phyloP scores from a whole-genome alignment of 1,284 basidiomycete genomes.

The Lentinula novae-zelandiae region DNA sequence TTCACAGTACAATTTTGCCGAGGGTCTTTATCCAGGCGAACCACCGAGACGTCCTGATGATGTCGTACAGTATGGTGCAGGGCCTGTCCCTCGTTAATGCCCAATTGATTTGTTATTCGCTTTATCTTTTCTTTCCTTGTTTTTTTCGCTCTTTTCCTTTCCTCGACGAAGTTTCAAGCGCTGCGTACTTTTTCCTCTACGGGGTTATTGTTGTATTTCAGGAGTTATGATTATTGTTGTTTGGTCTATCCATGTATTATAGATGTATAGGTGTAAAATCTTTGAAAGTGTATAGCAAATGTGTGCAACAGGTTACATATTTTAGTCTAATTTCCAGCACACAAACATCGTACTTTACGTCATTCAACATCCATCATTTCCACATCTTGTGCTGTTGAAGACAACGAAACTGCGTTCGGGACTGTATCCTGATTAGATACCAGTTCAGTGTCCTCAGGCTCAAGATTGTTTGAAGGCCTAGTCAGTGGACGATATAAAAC shows the following conservation, averaged over 20 bases:
- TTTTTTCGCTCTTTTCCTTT: conserved; percentile 4
- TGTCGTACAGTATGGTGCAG: conserved; percentile 43
- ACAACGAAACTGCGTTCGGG: neutral
- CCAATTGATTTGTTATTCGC: conserved; percentile 15
- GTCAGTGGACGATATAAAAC: conserved; percentile 52
- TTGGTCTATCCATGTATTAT: neutral
- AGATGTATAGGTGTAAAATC: conserved; percentile 11
- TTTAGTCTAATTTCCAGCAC: too few species aligned
- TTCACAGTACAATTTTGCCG: conserved; percentile 40
- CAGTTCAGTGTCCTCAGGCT: conserved; percentile 15
- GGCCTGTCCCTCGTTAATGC: conserved; percentile 27
- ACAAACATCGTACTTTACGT: neutral
- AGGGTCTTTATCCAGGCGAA: conserved; percentile 41
- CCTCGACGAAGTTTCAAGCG: too few species aligned
- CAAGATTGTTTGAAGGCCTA: conserved; percentile 20
- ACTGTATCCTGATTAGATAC: conserved; percentile 1
- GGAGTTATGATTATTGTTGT: conserved; percentile 7
- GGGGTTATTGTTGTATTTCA: neutral
- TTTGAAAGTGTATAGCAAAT: neutral
- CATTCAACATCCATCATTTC: conserved; percentile 62
- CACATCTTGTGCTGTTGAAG: conserved; percentile 25
- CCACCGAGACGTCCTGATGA: conserved; percentile 41
- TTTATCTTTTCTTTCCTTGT: conserved; percentile 13
- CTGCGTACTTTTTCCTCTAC: neutral
- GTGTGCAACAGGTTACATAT: neutral